Evolutionary conservation across 176 grass and related monocot species (phyloP).

Genomic region (Cymbopogon citratus): DNA sequence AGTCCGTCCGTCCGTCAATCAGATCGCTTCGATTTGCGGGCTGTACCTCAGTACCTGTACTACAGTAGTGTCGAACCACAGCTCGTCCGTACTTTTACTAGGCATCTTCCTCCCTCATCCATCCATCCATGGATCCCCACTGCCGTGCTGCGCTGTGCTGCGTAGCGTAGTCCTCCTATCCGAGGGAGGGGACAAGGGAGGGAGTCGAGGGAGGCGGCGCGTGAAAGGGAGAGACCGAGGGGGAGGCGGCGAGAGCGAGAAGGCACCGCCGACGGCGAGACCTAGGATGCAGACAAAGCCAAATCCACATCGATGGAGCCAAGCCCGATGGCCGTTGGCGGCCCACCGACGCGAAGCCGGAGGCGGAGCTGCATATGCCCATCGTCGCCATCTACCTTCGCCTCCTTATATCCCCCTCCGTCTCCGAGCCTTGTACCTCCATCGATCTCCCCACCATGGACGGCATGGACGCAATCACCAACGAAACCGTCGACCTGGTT

Average conservation of each 20-base stretch:
- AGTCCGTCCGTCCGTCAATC: no score
- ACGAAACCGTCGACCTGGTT: slow-evolving; percentile 62
- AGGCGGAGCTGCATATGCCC: background rate
- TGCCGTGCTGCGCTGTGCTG: background rate
- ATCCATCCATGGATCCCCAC: background rate
- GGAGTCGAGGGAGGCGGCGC: background rate
- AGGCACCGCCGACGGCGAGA: slow-evolving; percentile 16
- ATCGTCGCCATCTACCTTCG: background rate
- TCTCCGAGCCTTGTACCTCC: background rate
- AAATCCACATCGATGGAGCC: slow-evolving; percentile 5
- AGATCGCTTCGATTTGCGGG: no score
- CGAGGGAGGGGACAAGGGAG: background rate
- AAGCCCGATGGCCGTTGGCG: slow-evolving; percentile 27
- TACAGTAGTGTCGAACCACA: no score
- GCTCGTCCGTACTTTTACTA: background rate
- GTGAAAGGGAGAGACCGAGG: background rate
- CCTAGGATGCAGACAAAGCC: slow-evolving; percentile 25
- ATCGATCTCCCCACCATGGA: background rate
- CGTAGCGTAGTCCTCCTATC: background rate
- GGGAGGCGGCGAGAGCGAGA: background rate
- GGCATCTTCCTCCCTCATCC: background rate
- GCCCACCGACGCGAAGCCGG: background rate
- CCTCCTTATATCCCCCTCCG: slow-evolving; percentile 23
- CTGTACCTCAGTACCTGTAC: no score
- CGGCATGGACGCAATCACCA: slow-evolving; percentile 43